Percentiles rank a stretch among this genome's conserved stretches.
These are phyloP conservation scores for Physcia stellaris DNA, from an alignment of 495 filamentous ascomycete genomes.

Conservation along the genomic window DNA sequence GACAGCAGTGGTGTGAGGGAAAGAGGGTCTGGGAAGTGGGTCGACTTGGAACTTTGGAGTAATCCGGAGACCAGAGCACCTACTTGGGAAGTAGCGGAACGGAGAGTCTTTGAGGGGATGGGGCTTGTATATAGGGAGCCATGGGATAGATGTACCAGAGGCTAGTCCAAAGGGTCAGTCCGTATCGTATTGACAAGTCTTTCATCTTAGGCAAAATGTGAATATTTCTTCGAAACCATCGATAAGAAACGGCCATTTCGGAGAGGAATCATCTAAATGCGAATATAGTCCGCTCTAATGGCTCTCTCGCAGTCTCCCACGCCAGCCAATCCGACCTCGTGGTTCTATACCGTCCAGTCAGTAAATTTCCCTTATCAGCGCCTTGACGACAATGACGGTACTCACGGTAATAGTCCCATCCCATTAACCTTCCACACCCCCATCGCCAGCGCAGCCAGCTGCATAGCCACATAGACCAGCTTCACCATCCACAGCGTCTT, in stretches of 20 bases:
- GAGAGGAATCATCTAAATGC: conserved; percentile 31
- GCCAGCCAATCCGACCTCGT: conserved; percentile 92
- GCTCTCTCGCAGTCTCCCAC: conserved; percentile 73
- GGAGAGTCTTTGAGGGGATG: conserved; percentile 64
- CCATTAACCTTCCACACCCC: conserved; percentile 94
- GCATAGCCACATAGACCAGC: conserved; percentile 73
- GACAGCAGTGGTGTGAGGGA: conserved; percentile 77
- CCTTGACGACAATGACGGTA: conserved; percentile 10
- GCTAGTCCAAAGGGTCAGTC: no score
- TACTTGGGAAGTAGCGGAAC: conserved; percentile 61
- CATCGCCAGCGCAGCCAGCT: conserved; percentile 65
- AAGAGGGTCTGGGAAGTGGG: conserved; percentile 45
- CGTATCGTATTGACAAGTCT: no score
- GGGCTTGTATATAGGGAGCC: conserved; percentile 62
- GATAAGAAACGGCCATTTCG: no score
- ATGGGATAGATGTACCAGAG: conserved; percentile 67
- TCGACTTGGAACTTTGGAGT: conserved; percentile 43
- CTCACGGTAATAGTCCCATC: conserved; percentile 91
- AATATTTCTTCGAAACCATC: no score
- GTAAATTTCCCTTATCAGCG: neutral
- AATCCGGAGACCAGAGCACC: conserved; percentile 25
- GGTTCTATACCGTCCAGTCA: conserved; percentile 41
- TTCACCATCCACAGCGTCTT: conserved; percentile 65
- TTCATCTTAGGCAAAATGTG: no score
- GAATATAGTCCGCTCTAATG: conserved; percentile 54